A percentile compares a stretch with the other conserved stretches of the same genome.
phyloP scores from a whole-genome alignment of 345 rosid genomes.

The Geranium rotundifolium region DNA sequence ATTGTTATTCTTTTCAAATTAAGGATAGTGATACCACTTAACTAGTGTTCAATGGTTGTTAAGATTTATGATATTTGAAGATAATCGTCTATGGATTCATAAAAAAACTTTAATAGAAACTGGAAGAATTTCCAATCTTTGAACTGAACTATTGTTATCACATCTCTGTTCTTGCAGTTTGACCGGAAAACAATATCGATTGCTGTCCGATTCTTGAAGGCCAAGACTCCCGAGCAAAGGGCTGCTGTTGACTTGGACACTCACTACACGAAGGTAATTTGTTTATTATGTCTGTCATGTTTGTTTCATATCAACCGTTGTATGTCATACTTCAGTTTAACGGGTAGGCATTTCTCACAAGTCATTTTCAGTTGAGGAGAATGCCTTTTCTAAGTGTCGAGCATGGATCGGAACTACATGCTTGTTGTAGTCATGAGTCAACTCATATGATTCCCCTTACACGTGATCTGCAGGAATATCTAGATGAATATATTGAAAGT shows the following conservation, averaged over 20 bases:
- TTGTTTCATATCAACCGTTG: background rate
- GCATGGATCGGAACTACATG: too few species aligned
- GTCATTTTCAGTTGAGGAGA: background rate
- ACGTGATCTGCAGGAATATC: constrained; percentile 45
- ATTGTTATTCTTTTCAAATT: too few species aligned
- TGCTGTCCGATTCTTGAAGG: constrained; percentile 71
- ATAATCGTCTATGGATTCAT: too few species aligned
- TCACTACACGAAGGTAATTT: constrained; percentile 65
- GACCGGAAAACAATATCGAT: constrained; percentile 54
- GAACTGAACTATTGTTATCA: background rate
- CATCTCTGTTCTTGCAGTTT: constrained; percentile 28
- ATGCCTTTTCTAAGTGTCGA: too few species aligned
- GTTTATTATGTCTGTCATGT: background rate
- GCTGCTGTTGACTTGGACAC: constrained; percentile 98
- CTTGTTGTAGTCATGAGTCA: too few species aligned
- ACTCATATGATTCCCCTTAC: too few species aligned
- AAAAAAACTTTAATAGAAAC: background rate
- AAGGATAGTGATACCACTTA: too few species aligned
- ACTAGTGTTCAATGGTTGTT: too few species aligned
- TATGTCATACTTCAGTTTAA: too few species aligned
- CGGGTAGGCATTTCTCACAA: background rate
- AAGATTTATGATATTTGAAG: too few species aligned
- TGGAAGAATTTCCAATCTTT: background rate
- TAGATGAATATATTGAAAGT: constrained; percentile 60
- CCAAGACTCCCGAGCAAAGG: constrained; percentile 79